Percentiles rank a stretch among this genome's conserved stretches.
phyloP scores from a whole-genome alignment of 495 filamentous ascomycete genomes.

The Penicillium psychrofluorescens region DNA sequence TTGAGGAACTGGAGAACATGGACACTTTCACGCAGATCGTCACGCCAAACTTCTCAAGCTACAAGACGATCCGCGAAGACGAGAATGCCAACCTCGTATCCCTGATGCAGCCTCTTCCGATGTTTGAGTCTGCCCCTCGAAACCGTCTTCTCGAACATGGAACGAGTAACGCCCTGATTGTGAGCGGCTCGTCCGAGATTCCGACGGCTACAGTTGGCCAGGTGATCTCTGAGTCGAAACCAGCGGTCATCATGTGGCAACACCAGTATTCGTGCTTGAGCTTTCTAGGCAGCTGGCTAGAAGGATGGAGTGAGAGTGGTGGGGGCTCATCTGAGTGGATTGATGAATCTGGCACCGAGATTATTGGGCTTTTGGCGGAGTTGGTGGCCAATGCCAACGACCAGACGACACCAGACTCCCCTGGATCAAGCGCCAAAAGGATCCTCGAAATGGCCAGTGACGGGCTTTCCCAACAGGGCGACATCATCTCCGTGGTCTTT shows the following conservation, averaged over 20 bases:
- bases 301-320: constrained; percentile 40
- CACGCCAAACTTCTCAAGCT: constrained; percentile 56
- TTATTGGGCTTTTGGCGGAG: constrained; percentile 54
- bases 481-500: constrained; percentile 73
- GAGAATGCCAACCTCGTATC: constrained; percentile 63
- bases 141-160: constrained; percentile 11
- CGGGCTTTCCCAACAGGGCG: constrained; percentile 61
- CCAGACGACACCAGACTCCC: constrained; percentile 14
- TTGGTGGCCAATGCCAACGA: constrained; percentile 38
- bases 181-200: constrained; percentile 35
- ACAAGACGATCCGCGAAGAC: constrained; percentile 71
- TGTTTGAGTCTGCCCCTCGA: constrained; percentile 23
- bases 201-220: constrained; percentile 62
- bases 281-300: constrained; percentile 69
- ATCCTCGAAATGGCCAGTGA: constrained; percentile 68
- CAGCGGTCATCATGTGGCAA: constrained; percentile 60
- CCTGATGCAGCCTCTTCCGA: constrained; percentile 33
- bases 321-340: constrained; percentile 25
- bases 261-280: constrained; percentile 71
- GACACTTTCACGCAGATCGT: constrained; percentile 67
- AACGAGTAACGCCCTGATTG: constrained; percentile 26
- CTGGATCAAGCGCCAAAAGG: constrained; percentile 32
- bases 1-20: constrained; percentile 53
- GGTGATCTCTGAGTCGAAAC: constrained; percentile 58
- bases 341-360: constrained; percentile 51